phyloP scores from a whole-genome alignment of 768 basidiomycete genomes.

The Leccinum ochraceum region DNA sequence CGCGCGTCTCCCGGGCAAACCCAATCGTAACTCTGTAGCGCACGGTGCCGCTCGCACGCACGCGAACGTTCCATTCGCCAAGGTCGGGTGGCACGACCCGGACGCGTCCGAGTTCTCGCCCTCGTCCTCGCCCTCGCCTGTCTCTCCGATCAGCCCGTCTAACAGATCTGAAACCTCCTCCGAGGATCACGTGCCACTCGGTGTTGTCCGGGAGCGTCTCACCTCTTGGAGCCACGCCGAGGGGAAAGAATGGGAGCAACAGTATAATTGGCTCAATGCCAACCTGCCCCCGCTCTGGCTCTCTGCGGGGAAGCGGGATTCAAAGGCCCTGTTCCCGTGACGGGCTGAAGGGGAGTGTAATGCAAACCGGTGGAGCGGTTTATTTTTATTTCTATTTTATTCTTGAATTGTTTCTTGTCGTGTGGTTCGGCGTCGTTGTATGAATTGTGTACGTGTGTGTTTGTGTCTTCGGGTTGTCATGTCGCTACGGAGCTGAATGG shows the following conservation, averaged over 20 bases:
- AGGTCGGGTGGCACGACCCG: constrained; percentile 15
- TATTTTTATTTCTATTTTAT: not conserved
- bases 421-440: not conserved
- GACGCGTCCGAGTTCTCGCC: constrained; percentile 9
- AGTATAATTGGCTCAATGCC: not conserved
- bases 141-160: constrained; percentile 22
- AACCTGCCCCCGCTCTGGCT: not conserved
- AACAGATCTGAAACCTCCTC: constrained; percentile 1
- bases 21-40: not conserved
- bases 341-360: not conserved
- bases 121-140: constrained; percentile 21
- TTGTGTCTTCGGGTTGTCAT: not conserved
- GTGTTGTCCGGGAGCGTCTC: constrained; percentile 11
- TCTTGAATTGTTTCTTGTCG: not conserved
- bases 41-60: constrained; percentile 21
- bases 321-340: not conserved
- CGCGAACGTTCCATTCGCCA: not conserved
- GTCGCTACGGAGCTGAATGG: no score
- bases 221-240: not conserved
- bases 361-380: not conserved
- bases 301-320: not conserved
- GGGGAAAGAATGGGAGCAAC: not conserved
- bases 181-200: constrained; percentile 22
- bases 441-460: not conserved
- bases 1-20: constrained; percentile 3